Evolutionary conservation across 805 yeast genomes (phyloP).

Genomic region (baker's yeast (Saccharomyces cerevisiae)): DNA sequence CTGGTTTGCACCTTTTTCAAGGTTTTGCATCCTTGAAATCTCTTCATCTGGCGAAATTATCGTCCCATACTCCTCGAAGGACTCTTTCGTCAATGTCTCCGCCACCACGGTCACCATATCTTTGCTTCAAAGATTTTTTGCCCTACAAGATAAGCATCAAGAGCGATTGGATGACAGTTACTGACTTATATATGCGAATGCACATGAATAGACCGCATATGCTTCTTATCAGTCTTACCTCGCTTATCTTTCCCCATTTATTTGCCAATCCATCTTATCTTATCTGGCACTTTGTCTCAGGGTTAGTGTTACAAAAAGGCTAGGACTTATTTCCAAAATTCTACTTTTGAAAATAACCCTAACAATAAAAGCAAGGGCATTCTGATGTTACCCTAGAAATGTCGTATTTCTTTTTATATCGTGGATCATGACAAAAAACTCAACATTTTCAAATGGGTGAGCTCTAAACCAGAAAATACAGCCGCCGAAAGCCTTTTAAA

Average conservation of each 20-base stretch:
- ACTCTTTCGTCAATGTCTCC: conserved; percentile 53
- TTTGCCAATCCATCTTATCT: not conserved
- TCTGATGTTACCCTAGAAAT: not conserved
- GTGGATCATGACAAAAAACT: not conserved
- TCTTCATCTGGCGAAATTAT: conserved; percentile 75
- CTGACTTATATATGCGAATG: not conserved
- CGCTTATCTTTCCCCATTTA: not conserved
- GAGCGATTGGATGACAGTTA: not conserved
- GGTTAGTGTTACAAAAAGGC: not conserved
- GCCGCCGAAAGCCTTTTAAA: not conserved
- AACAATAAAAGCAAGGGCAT: not conserved
- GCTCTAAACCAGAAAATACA: not conserved
- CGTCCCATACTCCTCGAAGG: conserved; percentile 64
- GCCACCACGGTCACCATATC: not conserved
- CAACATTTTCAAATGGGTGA: not conserved
- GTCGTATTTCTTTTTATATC: not conserved
- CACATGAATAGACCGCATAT: not conserved
- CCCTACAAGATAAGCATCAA: not conserved
- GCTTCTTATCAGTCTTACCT: not conserved
- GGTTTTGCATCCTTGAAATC: conserved; percentile 28
- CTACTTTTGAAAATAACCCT: not conserved
- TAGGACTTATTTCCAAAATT: not conserved
- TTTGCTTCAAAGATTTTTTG: not conserved
- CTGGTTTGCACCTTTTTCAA: conserved; percentile 61
- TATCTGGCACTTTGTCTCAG: not conserved